Evolutionary conservation across 2,329 filamentous ascomycete species (phyloP), one percentile per base, ranked within the genome.

Genomic region (Rutstroemia sp.): DNA sequence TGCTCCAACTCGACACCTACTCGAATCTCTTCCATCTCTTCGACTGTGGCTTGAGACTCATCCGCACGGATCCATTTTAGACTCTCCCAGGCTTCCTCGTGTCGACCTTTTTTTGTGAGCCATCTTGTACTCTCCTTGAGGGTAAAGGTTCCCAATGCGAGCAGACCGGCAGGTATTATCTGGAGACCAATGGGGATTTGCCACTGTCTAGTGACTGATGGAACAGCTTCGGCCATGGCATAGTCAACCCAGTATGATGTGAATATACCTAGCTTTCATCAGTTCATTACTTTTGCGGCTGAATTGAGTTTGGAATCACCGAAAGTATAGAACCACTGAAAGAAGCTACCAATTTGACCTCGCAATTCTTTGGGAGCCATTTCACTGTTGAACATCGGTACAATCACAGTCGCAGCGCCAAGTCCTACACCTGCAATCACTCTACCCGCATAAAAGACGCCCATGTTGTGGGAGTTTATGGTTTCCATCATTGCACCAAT

Each of bases 61-160:
- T 75, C 77, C 4, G 76, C 77, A 3, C 78, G 73, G 12, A 80
- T 73, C 77, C 77, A 79, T 19, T 74, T 70, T n/a, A 80, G 64
- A 3, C 73, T 75, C 52, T 75, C 67, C 56, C 75, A 67, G 2
- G 76, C 77, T 60, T 79, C 71, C 1, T 79, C 74, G 3, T 67
- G 68, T 14, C 71, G 68, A 1, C 75, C 76, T 38, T 71, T 73
- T 60, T 75, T 73, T 0, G 75, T 75, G 2, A 79, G 66, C 76
- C 76, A 79, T n/a, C 76, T 69, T 1, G 70, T 68, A 54, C 74
- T 77, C 65, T 80, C 77, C 56, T 73, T 75, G 21, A 75, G 73
- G 2, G 77, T 69, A 4, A 77, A 65, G 75, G 78, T 78, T 0
- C 76, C 76, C 17, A 77, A 57, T 0, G 75, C 73, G 7, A 79